phyloP scores from a whole-genome alignment of 108 stramenopile genomes.

The Nitzschia putrida region DNA sequence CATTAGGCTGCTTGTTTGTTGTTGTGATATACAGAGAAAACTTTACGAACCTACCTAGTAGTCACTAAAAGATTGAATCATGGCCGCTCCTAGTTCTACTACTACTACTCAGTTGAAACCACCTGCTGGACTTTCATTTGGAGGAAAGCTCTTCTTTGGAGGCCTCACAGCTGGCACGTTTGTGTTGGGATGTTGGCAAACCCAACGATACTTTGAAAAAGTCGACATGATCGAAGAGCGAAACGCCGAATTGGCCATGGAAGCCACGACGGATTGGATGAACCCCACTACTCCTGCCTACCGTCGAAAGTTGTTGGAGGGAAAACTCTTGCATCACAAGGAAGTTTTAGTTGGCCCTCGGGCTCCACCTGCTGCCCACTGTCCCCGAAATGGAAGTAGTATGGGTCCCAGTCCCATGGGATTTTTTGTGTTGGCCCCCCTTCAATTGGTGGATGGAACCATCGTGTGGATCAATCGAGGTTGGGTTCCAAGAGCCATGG shows the following conservation, averaged over 20 bases:
- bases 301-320: conserved; percentile 49
- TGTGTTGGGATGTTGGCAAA: conserved; percentile 79
- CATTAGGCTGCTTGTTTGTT: no score
- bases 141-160: conserved; percentile 75
- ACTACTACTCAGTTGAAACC: no score
- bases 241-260: conserved; percentile 53
- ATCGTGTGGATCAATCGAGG: conserved; percentile 85
- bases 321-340: conserved; percentile 57
- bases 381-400: conserved; percentile 41
- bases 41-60: no score
- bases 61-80: no score
- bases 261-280: conserved; percentile 37
- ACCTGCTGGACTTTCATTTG: conserved; percentile 17
- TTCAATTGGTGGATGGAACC: conserved; percentile 42
- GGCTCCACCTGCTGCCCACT: conserved; percentile 76
- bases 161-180: conserved; percentile 80
- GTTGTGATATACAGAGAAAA: no score
- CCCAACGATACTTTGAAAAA: conserved; percentile 78
- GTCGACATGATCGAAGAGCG: conserved; percentile 55
- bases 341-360: conserved; percentile 83
- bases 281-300: conserved; percentile 33
- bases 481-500: conserved; percentile 74
- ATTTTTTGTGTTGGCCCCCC: conserved; percentile 74
- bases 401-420: conserved; percentile 72
- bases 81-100: no score